These are phyloP conservation scores for Trichoderma polysporum DNA, from an alignment of 2,329 filamentous ascomycete species.

Conservation along the genomic window DNA sequence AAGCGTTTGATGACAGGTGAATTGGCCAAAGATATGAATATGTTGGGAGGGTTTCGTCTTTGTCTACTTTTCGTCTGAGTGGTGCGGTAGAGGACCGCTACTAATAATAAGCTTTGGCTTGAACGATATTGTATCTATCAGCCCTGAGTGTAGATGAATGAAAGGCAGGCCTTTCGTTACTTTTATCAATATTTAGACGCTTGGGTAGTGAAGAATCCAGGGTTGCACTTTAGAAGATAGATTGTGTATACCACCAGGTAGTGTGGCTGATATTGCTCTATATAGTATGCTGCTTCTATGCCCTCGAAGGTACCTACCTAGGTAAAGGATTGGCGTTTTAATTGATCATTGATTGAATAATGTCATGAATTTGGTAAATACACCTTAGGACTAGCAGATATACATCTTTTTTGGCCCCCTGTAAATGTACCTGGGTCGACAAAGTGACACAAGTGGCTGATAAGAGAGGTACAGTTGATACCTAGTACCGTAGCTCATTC, in stretches of 20 bases:
- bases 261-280: too few relatives aligned
- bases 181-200: neutral
- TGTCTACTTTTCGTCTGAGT: neutral
- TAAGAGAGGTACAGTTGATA: neutral
- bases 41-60: neutral
- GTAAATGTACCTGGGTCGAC: neutral
- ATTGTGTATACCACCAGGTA: neutral
- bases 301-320: too few relatives aligned
- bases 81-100: neutral
- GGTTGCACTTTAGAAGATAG: neutral
- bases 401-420: too few relatives aligned
- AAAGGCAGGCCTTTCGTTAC: neutral
- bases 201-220: neutral
- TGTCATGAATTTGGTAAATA: too few relatives aligned
- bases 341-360: too few relatives aligned
- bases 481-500: too few relatives aligned
- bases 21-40: neutral
- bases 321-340: too few relatives aligned
- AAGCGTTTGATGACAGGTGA: neutral
- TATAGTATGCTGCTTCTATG: too few relatives aligned
- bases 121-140: neutral
- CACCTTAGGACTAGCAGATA: too few relatives aligned
- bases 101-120: neutral
- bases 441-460: neutral
- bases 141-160: neutral